Evolutionary conservation across 108 stramenopile species (phyloP).

Genomic region (Fragilaria radians): DNA sequence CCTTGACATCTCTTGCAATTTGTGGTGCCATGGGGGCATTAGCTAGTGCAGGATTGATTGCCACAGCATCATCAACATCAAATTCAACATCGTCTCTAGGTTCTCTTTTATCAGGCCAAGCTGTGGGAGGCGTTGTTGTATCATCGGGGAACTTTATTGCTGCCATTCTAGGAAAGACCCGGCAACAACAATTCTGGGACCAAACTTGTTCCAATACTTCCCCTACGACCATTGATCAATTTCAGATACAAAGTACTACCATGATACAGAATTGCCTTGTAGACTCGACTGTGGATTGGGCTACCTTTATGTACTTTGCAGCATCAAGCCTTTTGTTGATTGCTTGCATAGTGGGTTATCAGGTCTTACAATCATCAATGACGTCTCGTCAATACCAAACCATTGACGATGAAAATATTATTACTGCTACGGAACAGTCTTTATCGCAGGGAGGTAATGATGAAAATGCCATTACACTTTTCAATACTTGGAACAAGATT

Average conservation of each 20-base stretch:
- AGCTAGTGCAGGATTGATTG: conserved; percentile 40
- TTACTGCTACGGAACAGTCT: not conserved
- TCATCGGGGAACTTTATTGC: conserved; percentile 26
- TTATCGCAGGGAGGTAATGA: not conserved
- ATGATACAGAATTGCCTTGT: not conserved
- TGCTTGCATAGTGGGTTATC: conserved; percentile 28
- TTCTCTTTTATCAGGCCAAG: conserved; percentile 48
- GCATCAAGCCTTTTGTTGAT: conserved; percentile 24
- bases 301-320: conserved; percentile 38
- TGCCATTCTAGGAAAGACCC: conserved; percentile 19
- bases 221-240: not conserved
- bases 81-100: conserved; percentile 6
- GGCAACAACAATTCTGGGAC: conserved; percentile 12
- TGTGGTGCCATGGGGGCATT: conserved; percentile 35
- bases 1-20: conserved; percentile 18
- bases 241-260: not conserved
- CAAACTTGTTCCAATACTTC: conserved; percentile 15
- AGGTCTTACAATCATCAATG: conserved; percentile 10
- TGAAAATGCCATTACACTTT: not conserved
- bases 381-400: conserved; percentile 13
- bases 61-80: conserved; percentile 17
- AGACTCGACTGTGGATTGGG: conserved; percentile 18
- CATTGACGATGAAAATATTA: not conserved
- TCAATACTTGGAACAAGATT: conserved; percentile 2
- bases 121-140: conserved; percentile 32